Evolutionary conservation across 2,329 filamentous ascomycete species (phyloP), one percentile per base, ranked within the genome.

Genomic region (Apiospora malaysiana): DNA sequence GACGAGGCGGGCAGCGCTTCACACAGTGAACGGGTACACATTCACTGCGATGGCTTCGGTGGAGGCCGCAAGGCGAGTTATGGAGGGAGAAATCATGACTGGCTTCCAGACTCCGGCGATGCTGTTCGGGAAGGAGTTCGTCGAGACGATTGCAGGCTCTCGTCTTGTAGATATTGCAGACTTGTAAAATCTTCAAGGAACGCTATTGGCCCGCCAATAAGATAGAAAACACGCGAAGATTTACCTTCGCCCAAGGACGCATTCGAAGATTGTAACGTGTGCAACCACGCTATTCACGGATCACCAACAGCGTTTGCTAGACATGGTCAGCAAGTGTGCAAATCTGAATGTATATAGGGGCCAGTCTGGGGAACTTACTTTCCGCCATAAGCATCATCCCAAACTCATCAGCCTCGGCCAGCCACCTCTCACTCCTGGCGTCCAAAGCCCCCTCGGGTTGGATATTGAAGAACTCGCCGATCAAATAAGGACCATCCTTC

Each of bases 1-100:
- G 40, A 56, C 51, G 1, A 70, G 18, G 6, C 51, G 27, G 2
- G 74, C 73, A n/a, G 70, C 72, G 3, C 68, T 76, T 14, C 73
- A 76, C 32, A 75, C 70, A 2, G 73, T 74, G 1, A 76, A 77
- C 59, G 75, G 75, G 2, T 77, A 77, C 59, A 72, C 72, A 6
- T 76, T 76, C 59, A 77, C 74, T 1, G 45, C 71, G 0, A 46
- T 72, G 25, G 74, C 73, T 2, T 73, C 76, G 1, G 68, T 73
- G 14, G 71, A 75, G 42, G 73, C 73, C 5, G 73, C 68, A 1
- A 72, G 51, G 37, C 68, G 72, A 12, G 69, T 76, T 2, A 47
- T 76, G 4, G 37, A 21, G 9, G 74, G 74, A 3, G 66, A 74
- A 14, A 27, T 69, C 42, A 47, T n/a, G 10, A 23, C n/a, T 7